Base-by-base conservation (phyloP, 164 flowering plant genomes). In the Taxillus chinensis region DNA sequence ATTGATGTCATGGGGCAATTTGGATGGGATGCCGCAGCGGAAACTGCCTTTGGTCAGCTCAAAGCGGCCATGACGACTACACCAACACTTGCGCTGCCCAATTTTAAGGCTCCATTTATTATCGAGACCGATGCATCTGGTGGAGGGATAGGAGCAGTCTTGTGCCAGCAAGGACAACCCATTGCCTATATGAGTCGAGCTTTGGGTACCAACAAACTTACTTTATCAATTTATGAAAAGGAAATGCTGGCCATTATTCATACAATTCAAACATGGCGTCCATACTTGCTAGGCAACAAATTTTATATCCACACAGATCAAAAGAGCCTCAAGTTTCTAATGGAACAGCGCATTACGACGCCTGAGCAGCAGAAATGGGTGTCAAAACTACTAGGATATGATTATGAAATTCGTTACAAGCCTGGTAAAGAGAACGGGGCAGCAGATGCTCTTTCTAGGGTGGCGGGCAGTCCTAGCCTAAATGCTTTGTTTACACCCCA, bases 331-430 rank as follows among this genome's bases (percentile, higher is more conserved):
- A 55, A 55, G 17, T 39, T 15, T 13, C 17, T 55, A 8, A 7
- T 55, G n/a, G 40, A 55, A 9, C 59, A 55, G 5, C 15, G 13
- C 12, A 5, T 39, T 15, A 27, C 39, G 0, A 55, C 59, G 7
- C 59, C 59, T 7, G 9, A 5, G 39, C 39, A 17, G 2, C 27
- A 27, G 27, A 27, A 27, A 27, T 54, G 57, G 57, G 57, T 7
- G 16, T 6, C 57, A 6, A 55, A 55, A 13, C 41, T 55, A 4
- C 6, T 55, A 5, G 38, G 39, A 8, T 55, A n/a, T 27, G 59
- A 55, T 27, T 55, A 55, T 27, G 59, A 55, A 55, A 55, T 55
- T 55, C 59, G n/a, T 8, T 55, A 55, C 17, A 15, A 27, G 13
- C 59, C 5, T 0, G 59, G 59, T 4, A 27, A 27, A 7, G 3